Evolutionary conservation across 1,139 yeast species (phyloP).

Genomic region (Sugiyamaella novakii): DNA sequence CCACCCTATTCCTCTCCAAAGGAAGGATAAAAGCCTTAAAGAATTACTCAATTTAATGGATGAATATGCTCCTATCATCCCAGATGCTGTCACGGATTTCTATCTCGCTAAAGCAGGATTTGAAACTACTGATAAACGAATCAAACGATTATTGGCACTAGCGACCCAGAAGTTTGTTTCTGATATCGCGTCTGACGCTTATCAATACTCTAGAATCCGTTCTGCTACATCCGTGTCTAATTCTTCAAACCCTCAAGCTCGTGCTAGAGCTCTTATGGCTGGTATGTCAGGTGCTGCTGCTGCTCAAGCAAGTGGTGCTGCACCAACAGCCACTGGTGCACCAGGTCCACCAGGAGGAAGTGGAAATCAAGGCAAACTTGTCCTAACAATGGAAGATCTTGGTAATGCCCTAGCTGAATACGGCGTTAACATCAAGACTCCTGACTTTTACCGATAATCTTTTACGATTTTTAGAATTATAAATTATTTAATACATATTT

Average conservation of each 20-base stretch:
- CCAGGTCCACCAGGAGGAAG: constrained; percentile 40
- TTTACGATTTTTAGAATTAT: neutral
- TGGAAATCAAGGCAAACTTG: constrained; percentile 68
- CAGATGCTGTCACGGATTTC: constrained; percentile 97
- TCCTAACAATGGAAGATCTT: constrained; percentile 84
- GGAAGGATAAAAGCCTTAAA: constrained; percentile 83
- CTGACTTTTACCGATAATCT: constrained; percentile 80
- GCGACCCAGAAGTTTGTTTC: constrained; percentile 95
- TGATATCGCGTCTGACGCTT: constrained; percentile 95
- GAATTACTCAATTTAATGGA: constrained; percentile 89
- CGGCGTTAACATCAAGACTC: constrained; percentile 86
- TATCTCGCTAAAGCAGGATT: constrained; percentile 88
- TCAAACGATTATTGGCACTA: constrained; percentile 82
- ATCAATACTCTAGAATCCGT: constrained; percentile 89
- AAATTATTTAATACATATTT: neutral
- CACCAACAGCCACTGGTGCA: constrained; percentile 26
- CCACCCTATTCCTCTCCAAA: constrained; percentile 68
- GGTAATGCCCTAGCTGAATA: constrained; percentile 88
- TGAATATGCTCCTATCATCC: constrained; percentile 93
- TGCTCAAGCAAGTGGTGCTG: constrained; percentile 19
- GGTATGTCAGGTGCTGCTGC: constrained; percentile 48
- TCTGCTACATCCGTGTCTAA: constrained; percentile 81
- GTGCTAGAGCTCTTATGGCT: constrained; percentile 77
- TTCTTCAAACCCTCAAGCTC: constrained; percentile 80
- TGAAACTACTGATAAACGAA: constrained; percentile 73